Evolutionary conservation across 176 grass and related monocot genomes (phyloP).

Genomic region (Chloris gayana): DNA sequence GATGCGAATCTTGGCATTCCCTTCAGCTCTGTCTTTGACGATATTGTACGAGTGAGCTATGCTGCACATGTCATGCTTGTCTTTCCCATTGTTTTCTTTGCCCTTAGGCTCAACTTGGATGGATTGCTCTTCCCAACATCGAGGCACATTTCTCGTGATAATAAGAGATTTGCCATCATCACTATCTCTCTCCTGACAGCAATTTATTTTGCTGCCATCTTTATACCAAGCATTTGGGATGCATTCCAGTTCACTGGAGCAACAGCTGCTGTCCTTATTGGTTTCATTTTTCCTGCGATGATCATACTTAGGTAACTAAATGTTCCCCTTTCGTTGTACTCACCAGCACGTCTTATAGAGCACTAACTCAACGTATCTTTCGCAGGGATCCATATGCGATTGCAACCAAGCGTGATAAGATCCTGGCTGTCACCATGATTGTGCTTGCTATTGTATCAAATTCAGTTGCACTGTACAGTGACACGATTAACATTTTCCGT

Average conservation of each 20-base stretch:
- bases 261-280: constrained; percentile 70
- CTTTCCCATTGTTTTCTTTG: constrained; percentile 82
- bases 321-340: neutral
- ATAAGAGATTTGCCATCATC: constrained; percentile 64
- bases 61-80: constrained; percentile 81
- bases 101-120: constrained; percentile 78
- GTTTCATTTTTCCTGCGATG: constrained; percentile 88
- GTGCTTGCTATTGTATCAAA: constrained; percentile 77
- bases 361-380: neutral
- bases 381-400: constrained; percentile 79
- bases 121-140: constrained; percentile 74
- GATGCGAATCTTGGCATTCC: constrained; percentile 72
- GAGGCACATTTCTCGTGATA: constrained; percentile 65
- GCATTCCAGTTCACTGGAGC: constrained; percentile 92
- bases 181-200: constrained; percentile 59
- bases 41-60: constrained; percentile 80
- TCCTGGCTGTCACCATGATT: constrained; percentile 81
- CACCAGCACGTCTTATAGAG: neutral
- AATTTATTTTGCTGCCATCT: constrained; percentile 69
- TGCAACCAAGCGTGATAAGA: constrained; percentile 65
- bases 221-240: constrained; percentile 85
- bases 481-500: constrained; percentile 54
- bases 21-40: constrained; percentile 65
- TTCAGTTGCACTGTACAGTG: constrained; percentile 81
- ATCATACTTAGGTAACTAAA: constrained; percentile 71